These are phyloP conservation scores for Cylindrotheca closterium DNA, from an alignment of 108 stramenopile genomes.

Conservation along the genomic window DNA sequence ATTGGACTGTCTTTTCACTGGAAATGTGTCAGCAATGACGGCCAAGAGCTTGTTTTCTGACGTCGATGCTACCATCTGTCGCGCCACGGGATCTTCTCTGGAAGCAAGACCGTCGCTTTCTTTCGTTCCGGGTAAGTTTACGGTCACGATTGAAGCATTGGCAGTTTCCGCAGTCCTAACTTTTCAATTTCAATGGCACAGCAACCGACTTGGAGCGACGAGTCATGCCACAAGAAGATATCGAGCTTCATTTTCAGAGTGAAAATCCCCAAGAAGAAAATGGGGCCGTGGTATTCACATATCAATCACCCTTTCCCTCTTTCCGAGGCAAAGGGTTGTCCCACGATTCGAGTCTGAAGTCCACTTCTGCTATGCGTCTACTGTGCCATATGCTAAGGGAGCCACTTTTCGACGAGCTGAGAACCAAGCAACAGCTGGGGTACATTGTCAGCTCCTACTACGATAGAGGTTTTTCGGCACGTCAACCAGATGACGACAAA, in stretches of 20 bases:
- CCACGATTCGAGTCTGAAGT: constrained; percentile 50
- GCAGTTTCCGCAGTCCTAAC: background rate
- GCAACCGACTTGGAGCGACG: constrained; percentile 55
- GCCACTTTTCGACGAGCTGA: constrained; percentile 77
- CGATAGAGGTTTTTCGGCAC: constrained; percentile 58
- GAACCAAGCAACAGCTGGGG: constrained; percentile 83
- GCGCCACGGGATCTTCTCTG: background rate
- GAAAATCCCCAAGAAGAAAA: constrained; percentile 80
- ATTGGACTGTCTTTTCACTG: constrained; percentile 65
- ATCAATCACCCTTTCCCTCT: constrained; percentile 66
- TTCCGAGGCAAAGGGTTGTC: constrained; percentile 71
- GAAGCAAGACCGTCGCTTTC: background rate
- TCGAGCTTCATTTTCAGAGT: constrained; percentile 74
- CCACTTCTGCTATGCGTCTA: constrained; percentile 69
- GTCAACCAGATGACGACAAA: constrained; percentile 1
- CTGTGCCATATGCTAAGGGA: constrained; percentile 80
- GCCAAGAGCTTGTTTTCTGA: constrained; percentile 25
- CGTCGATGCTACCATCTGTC: background rate
- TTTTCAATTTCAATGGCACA: background rate
- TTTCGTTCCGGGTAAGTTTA: constrained; percentile 1
- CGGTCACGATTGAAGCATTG: too few species aligned
- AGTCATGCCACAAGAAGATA: constrained; percentile 53
- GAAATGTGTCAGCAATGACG: constrained; percentile 66
- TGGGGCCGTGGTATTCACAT: constrained; percentile 73
- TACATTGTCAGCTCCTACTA: constrained; percentile 79